Evolutionary conservation across 139 green algal species (phyloP).

Genomic region (Yamagishiella unicocca): DNA sequence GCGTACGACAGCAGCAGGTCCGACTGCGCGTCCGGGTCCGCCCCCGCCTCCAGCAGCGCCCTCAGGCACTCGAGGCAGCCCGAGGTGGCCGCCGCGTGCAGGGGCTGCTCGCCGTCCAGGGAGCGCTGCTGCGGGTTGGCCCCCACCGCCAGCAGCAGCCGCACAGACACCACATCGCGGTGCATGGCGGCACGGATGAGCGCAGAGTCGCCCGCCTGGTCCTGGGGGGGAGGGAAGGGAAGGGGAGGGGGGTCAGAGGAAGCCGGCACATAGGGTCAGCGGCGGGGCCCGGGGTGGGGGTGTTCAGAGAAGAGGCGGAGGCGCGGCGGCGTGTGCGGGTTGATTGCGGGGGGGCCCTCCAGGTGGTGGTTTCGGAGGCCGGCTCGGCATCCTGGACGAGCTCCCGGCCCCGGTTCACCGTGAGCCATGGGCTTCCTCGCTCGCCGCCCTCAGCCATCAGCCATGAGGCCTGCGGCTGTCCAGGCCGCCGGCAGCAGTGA

Average conservation of each 20-base stretch:
- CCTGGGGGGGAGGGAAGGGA: not conserved
- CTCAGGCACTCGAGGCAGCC: not conserved
- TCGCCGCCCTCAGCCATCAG: too few species aligned
- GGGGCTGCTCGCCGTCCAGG: slow-evolving; percentile 24
- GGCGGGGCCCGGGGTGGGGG: too few species aligned
- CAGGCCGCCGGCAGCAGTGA: too few species aligned
- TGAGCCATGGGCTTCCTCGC: too few species aligned
- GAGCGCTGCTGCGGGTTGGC: not conserved
- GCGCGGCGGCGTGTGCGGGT: too few species aligned
- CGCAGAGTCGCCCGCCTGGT: not conserved
- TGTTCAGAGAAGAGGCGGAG: too few species aligned
- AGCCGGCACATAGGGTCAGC: too few species aligned
- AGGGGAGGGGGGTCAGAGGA: not conserved
- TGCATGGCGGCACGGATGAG: not conserved
- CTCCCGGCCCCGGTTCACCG: too few species aligned
- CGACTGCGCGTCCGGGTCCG: not conserved
- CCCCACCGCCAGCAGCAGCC: not conserved
- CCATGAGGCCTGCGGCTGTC: too few species aligned
- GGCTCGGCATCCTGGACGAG: too few species aligned
- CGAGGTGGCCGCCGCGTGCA: slow-evolving; percentile 9
- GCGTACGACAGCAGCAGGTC: slow-evolving; percentile 32
- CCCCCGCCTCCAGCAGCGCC: slow-evolving; percentile 22
- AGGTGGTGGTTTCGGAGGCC: too few species aligned
- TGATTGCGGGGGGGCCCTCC: too few species aligned
- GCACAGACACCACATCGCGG: not conserved